Base-by-base conservation (phyloP, 108 stramenopile genomes). In the Ochromonas danica region DNA sequence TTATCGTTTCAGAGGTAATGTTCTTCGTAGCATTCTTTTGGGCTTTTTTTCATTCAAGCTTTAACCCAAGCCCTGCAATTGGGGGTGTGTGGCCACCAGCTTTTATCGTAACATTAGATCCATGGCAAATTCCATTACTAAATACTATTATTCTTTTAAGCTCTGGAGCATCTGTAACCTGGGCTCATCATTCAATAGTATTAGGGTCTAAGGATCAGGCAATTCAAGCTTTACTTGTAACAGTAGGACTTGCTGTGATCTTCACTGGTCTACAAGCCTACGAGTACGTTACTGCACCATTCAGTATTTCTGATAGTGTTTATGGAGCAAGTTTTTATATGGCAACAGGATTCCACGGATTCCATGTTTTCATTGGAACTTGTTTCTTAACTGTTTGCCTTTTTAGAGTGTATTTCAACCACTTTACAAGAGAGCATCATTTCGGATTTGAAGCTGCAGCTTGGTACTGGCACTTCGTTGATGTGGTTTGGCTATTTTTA, bases 391-490 rank as follows among this genome's bases (percentile, higher is more conserved):
- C 63, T 43, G 82, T 82, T 0, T 82, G 78, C 62, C 35, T 78
- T 40, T 79, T 67, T 67, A 22, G 63, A 31, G 30, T 67, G 31
- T 67, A 67, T 67, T 67, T 60, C 27, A 43, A 83, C 36, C 79
- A 80, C 62, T 83, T 80, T 70, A 83, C 79, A 51, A 79, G 71
- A 57, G 41, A 80, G n/a, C 80, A 84, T 81, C 80, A 81, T 78
- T 84, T 84, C 77, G 83, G 83, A 0, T 84, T 84, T 78, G 83
- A 84, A 77, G 83, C 83, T 78, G 83, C 83, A 14, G 80, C 80
- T 43, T 84, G 83, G 83, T 84, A 84, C 42, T 84, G 83, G 80
- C 83, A 84, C 35, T 84, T 81, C 43, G 83, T 84, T 28, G 74
- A 84, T 81, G 83, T 84, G 35, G 83, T 81, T 35, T 84, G 83